Base-by-base conservation (phyloP, 805 yeast genomes). In the Lipomyces kockii region DNA sequence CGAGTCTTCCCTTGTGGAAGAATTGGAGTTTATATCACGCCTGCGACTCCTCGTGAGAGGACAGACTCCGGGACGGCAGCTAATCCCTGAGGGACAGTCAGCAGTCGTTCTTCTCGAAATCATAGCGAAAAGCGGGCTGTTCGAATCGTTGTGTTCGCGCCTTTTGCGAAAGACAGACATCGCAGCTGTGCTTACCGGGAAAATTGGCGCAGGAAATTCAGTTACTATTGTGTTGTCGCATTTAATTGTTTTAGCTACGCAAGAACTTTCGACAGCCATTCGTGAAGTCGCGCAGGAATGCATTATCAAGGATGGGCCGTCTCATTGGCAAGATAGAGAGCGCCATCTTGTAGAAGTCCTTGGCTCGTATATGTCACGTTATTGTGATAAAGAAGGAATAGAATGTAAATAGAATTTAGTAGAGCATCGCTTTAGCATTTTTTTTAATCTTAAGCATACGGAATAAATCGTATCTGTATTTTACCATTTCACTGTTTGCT, bases 141-240 rank as follows among this genome's bases (percentile, higher is more conserved):
- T 53, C 27, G 56, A 53, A 29, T 25, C 29, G n/a, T 53, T 53
- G 11, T 53, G 56, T 29, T 27, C 34, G 17, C 56, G 56, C n/a
- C 56, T 53, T 11, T 17, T 53, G 17, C n/a, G 14, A 29, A 6
- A 53, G n/a, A 29, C n/a, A 11, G 29, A 25, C 20, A 12, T 53
- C 0, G 29, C 56, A 25, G 14, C 27, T 12, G n/a, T 5, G 55
- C 20, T 51, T 51, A 11, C 12, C 22, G 56, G 56, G 0, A 8
- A 20, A 17, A 17, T 1, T 17, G 46, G 39, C 1, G 39, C 14
- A 9, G 14, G 12, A 35, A 35, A 35, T 35, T 14, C 39, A 9
- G 12, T 35, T 35, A 35, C 39, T 12, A 35, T 35, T 11, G 39
- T 8, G 12, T 35, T 35, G 12, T 35, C 39, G 12, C 39, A 9